Evolutionary conservation across 345 rosid species (phyloP).

Genomic region (Pistacia atlantica): DNA sequence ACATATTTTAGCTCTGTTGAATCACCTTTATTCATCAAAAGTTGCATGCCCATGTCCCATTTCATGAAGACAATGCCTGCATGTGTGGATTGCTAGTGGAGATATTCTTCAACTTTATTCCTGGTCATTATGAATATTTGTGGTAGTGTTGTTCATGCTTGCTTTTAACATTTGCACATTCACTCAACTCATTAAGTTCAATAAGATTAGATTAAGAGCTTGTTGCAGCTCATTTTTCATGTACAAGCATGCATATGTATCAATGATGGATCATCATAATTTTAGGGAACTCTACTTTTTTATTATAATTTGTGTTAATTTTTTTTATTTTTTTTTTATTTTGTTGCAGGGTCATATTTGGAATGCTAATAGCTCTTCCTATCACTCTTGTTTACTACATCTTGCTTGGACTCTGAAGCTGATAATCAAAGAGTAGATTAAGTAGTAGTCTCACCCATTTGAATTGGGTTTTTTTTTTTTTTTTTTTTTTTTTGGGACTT

Average conservation of each 20-base stretch:
- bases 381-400: constrained; percentile 57
- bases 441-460: constrained; percentile 13
- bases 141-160: too few relatives aligned
- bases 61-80: not conserved
- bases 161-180: not conserved
- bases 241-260: not conserved
- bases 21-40: not conserved
- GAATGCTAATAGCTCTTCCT: constrained; percentile 61
- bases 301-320: not conserved
- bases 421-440: not conserved
- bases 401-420: constrained; percentile 45
- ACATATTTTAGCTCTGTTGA: not conserved
- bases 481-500: not conserved
- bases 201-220: not conserved
- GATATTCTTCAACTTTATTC: too few relatives aligned
- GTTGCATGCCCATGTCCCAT: not conserved
- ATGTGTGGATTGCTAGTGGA: not conserved
- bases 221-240: not conserved
- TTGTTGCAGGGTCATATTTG: constrained; percentile 56
- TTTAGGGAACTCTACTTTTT: not conserved
- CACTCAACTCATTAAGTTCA: not conserved
- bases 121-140: too few relatives aligned
- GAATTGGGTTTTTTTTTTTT: constrained; percentile 19
- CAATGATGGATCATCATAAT: not conserved
- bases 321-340: not conserved